These are phyloP conservation scores for Curvularia sp. DNA, from an alignment of 2,329 filamentous ascomycete genomes.

Conservation along the genomic window DNA sequence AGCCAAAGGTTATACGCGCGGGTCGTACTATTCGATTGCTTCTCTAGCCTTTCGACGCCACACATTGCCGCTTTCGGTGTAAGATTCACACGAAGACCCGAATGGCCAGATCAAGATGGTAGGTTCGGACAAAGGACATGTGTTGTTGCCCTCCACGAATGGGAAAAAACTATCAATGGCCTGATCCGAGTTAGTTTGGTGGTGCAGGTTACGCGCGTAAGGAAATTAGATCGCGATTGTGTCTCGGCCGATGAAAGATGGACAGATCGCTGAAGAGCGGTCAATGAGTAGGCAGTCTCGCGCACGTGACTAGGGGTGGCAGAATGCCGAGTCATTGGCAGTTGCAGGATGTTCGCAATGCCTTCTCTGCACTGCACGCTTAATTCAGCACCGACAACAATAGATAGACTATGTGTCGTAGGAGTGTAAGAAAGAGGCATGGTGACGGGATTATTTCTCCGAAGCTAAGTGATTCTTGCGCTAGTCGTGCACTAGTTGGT, in stretches of 20 bases:
- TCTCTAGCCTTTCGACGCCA: not conserved
- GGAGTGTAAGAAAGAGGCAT: not conserved
- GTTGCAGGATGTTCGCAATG: not conserved
- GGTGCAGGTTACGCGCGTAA: not conserved
- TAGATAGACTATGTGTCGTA: not conserved
- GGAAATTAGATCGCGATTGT: not conserved
- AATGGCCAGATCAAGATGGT: not conserved
- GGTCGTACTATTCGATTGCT: not conserved
- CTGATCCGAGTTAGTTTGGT: slow-evolving; percentile 6
- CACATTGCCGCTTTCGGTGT: not conserved
- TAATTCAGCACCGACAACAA: not conserved
- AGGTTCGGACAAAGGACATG: not conserved
- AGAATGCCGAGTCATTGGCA: not conserved
- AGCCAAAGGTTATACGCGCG: not conserved
- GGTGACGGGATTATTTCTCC: not conserved
- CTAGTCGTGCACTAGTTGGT: not conserved
- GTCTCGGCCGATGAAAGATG: not conserved
- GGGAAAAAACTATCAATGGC: slow-evolving; percentile 15
- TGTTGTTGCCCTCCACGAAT: not conserved
- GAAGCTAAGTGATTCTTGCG: not conserved
- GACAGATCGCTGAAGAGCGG: slow-evolving; percentile 1
- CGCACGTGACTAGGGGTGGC: not conserved
- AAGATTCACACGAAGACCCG: not conserved
- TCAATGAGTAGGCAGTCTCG: not conserved
- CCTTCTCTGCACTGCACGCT: not conserved